Conservation (phyloP, 1,139 yeast species). For the Taphrina flavorubra region DNA sequence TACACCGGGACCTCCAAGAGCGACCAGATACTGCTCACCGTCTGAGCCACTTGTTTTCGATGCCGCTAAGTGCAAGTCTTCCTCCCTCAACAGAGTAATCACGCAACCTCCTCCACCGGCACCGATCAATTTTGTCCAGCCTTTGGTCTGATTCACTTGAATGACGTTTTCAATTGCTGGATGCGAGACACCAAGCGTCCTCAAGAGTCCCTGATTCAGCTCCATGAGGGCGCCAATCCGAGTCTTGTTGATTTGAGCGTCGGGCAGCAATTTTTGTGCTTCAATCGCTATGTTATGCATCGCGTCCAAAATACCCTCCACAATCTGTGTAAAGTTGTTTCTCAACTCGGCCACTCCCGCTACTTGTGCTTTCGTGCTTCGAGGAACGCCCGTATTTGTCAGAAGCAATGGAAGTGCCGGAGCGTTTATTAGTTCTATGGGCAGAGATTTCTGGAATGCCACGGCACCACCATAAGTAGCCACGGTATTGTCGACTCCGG, state of each 20-base stretch:
- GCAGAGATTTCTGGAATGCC: slow-evolving; percentile 67
- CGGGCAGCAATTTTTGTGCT: slow-evolving; percentile 53
- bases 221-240: slow-evolving; percentile 68
- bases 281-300: slow-evolving; percentile 60
- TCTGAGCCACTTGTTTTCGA: not conserved
- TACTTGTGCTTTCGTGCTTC: slow-evolving; percentile 85
- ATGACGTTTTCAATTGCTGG: slow-evolving; percentile 78
- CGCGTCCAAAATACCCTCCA: slow-evolving; percentile 64
- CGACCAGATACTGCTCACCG: slow-evolving; percentile 7
- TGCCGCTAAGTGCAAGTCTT: slow-evolving; percentile 43
- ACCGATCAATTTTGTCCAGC: slow-evolving; percentile 93
- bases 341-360: slow-evolving; percentile 68
- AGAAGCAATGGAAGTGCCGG: slow-evolving; percentile 77
- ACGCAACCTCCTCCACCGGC: slow-evolving; percentile 99
- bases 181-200: slow-evolving; percentile 89
- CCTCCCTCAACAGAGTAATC: slow-evolving; percentile 72
- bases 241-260: not conserved
- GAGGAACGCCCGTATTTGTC: slow-evolving; percentile 83
- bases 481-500: slow-evolving; percentile 96
- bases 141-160: slow-evolving; percentile 67
- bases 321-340: slow-evolving; percentile 61
- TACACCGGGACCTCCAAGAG: slow-evolving; percentile 22
- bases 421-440: slow-evolving; percentile 51
- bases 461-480: slow-evolving; percentile 98
- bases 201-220: slow-evolving; percentile 86